Conservation (phyloP, 1,284 basidiomycete genomes). For the Meira nashicola region DNA sequence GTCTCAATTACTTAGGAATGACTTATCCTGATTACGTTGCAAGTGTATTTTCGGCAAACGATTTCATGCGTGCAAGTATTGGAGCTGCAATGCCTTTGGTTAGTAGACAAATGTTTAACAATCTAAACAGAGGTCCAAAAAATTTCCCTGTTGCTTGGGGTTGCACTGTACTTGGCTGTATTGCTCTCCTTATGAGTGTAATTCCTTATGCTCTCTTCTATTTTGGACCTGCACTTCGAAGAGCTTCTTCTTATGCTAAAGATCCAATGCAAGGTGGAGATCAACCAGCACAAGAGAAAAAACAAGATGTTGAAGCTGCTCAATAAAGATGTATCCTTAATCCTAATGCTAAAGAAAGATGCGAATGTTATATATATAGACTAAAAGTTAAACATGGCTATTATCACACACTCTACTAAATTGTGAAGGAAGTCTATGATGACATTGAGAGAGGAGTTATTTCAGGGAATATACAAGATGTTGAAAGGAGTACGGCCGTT, state of each 20-base stretch:
- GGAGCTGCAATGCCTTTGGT: slow-evolving; percentile 36
- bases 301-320: background rate
- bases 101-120: slow-evolving; percentile 33
- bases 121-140: slow-evolving; percentile 31
- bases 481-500: too few relatives aligned
- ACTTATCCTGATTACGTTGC: slow-evolving; percentile 35
- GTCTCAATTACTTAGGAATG: slow-evolving; percentile 23
- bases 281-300: background rate
- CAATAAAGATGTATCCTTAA: too few relatives aligned
- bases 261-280: background rate
- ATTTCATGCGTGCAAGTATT: slow-evolving; percentile 31
- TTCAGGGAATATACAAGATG: too few relatives aligned
- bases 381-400: too few relatives aligned
- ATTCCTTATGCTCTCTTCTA: slow-evolving; percentile 34
- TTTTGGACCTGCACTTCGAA: slow-evolving; percentile 35
- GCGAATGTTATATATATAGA: too few relatives aligned
- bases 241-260: slow-evolving; percentile 23
- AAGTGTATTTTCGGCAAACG: slow-evolving; percentile 34
- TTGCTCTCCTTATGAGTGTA: slow-evolving; percentile 29
- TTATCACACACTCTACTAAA: too few relatives aligned
- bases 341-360: too few relatives aligned
- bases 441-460: too few relatives aligned
- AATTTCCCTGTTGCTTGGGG: slow-evolving; percentile 39
- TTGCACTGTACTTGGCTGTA: slow-evolving; percentile 31
- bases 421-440: too few relatives aligned